A percentile compares a stretch with the other conserved stretches of the same genome.
Evolutionary conservation across 2,329 filamentous ascomycete genomes (phyloP).

Genomic region (Colletotrichum australisinense): DNA sequence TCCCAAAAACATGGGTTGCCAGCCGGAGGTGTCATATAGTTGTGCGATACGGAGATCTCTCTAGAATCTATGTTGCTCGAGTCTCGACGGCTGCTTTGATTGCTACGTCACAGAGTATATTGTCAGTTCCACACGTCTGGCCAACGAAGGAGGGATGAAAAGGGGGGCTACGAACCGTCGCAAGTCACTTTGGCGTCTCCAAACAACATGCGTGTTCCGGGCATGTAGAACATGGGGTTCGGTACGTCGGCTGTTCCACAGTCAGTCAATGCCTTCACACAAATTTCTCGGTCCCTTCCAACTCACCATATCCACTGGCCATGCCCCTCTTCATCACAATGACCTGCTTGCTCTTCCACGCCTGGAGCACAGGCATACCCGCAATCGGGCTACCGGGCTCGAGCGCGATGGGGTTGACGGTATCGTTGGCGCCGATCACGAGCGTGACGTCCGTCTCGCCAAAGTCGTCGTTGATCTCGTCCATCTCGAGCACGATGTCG

Average conservation of each 20-base stretch:
- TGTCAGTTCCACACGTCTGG: conserved; percentile 29
- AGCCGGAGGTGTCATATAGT: conserved; percentile 8
- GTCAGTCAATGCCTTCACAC: not conserved
- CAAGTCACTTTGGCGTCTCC: conserved; percentile 88
- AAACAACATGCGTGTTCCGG: conserved; percentile 90
- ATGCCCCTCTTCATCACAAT: conserved; percentile 94
- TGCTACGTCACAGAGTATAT: conserved; percentile 42
- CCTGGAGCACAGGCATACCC: conserved; percentile 92
- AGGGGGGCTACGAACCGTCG: conserved; percentile 70
- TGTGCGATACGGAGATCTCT: conserved; percentile 25
- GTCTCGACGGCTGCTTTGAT: conserved; percentile 54
- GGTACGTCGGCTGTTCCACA: conserved; percentile 82
- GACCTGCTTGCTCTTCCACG: conserved; percentile 94
- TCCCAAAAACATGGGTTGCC: not conserved
- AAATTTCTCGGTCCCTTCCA: not conserved
- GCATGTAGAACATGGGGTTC: conserved; percentile 95
- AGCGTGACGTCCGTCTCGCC: conserved; percentile 85
- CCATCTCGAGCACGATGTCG: conserved; percentile 94
- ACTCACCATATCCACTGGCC: conserved; percentile 85
- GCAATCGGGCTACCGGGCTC: conserved; percentile 87
- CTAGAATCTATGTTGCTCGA: conserved; percentile 32
- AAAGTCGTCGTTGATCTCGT: conserved; percentile 96
- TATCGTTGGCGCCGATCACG: conserved; percentile 93
- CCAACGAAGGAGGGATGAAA: too few relatives aligned
- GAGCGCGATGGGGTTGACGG: conserved; percentile 89